These are phyloP conservation scores for Datisca glomerata DNA, from an alignment of 306 rosid species.

Conservation along the genomic window DNA sequence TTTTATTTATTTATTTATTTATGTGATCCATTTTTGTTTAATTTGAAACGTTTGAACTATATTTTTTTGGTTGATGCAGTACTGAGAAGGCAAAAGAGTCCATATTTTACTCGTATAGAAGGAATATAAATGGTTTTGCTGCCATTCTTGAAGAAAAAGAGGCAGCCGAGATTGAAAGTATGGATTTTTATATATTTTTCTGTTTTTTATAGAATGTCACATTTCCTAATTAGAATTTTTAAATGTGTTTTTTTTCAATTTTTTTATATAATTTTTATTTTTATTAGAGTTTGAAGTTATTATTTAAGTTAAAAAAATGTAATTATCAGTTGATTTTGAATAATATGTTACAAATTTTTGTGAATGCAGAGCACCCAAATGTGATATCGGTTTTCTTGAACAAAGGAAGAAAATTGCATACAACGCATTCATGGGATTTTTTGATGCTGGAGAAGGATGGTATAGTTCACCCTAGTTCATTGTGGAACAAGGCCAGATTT, in stretches of 20 bases:
- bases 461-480: conserved; percentile 13
- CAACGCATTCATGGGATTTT: conserved; percentile 63
- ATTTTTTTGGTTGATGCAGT: too few species aligned
- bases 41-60: too few species aligned
- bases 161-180: conserved; percentile 34
- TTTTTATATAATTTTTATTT: too few species aligned
- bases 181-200: not conserved
- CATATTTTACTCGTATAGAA: conserved; percentile 48
- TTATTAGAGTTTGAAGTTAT: too few species aligned
- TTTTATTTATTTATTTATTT: not conserved
- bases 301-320: too few species aligned
- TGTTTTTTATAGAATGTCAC: too few species aligned
- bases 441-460: conserved; percentile 37
- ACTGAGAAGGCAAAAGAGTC: conserved; percentile 35
- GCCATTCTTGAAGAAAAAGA: conserved; percentile 38
- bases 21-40: not conserved
- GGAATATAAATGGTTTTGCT: conserved; percentile 54
- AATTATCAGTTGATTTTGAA: too few species aligned
- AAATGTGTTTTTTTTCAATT: too few species aligned
- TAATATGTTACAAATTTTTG: not conserved
- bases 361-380: conserved; percentile 28
- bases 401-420: conserved; percentile 27
- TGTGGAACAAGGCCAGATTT: conserved; percentile 37
- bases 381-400: conserved; percentile 29
- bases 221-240: too few species aligned